phyloP scores from a whole-genome alignment of 1,284 basidiomycete species.

The Trametes polyzona region DNA sequence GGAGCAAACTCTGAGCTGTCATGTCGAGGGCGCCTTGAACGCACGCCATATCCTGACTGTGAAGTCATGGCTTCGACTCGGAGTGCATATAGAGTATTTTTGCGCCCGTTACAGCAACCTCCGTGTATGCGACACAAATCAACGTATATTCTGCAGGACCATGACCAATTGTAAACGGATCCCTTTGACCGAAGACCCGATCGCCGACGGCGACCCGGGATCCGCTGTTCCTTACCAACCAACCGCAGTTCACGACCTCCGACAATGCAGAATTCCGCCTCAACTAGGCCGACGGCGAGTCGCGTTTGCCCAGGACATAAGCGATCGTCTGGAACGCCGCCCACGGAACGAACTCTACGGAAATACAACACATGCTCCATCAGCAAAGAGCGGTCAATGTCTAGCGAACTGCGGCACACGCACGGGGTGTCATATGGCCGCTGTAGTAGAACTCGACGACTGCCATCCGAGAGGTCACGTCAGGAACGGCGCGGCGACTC shows the following conservation, averaged over 20 bases:
- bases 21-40: neutral
- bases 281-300: constrained; percentile 45
- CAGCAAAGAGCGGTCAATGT: neutral
- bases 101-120: neutral
- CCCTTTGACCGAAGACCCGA: no score
- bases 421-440: constrained; percentile 64
- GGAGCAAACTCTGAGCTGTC: constrained; percentile 7
- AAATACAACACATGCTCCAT: neutral
- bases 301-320: constrained; percentile 54
- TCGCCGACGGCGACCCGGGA: no score
- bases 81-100: neutral
- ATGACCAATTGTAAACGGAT: no score
- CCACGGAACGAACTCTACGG: constrained; percentile 60
- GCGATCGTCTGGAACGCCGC: constrained; percentile 54
- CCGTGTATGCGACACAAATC: neutral
- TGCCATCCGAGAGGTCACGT: constrained; percentile 25
- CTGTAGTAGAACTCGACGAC: constrained; percentile 60
- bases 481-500: neutral
- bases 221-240: no score
- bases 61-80: neutral
- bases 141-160: no score
- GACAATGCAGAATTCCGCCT: no score
- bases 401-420: constrained; percentile 23
- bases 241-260: no score
- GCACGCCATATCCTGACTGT: neutral